phyloP scores from a whole-genome alignment of 768 basidiomycete genomes.

The Cyclocybe cylindracea region DNA sequence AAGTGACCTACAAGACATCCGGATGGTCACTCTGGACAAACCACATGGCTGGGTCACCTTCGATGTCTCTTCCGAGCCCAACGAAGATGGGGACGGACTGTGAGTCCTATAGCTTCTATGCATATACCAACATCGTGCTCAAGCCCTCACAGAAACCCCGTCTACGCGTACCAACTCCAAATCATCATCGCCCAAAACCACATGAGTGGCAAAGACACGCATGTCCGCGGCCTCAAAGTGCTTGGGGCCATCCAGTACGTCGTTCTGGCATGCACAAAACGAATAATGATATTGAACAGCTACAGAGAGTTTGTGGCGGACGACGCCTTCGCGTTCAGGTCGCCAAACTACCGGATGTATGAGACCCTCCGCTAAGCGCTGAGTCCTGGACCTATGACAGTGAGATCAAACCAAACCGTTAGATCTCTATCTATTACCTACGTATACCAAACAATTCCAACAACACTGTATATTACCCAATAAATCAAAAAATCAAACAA shows the following conservation, averaged over 20 bases:
- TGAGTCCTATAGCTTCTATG: conserved; percentile 37
- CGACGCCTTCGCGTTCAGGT: conserved; percentile 73
- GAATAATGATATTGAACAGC: neutral
- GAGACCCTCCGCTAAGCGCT: conserved; percentile 38
- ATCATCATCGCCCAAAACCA: conserved; percentile 91
- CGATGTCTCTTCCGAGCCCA: conserved; percentile 77
- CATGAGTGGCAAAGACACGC: conserved; percentile 98
- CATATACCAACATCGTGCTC: neutral
- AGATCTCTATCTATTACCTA: too few relatives aligned
- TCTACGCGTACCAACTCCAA: conserved; percentile 89
- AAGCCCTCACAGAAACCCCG: conserved; percentile 63
- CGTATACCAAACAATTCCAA: conserved; percentile 44
- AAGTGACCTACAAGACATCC: conserved; percentile 91
- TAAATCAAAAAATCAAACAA: conserved; percentile 18
- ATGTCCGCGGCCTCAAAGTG: conserved; percentile 89
- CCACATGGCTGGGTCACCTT: conserved; percentile 95
- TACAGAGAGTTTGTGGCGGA: conserved; percentile 52
- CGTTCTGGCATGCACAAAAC: conserved; percentile 3
- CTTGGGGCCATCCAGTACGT: conserved; percentile 81
- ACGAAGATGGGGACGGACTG: conserved; percentile 80
- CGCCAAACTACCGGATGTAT: conserved; percentile 71
- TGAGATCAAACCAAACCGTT: too few relatives aligned
- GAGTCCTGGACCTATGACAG: too few relatives aligned
- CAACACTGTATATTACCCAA: conserved; percentile 18
- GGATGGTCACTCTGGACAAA: conserved; percentile 81